phyloP scores from a whole-genome alignment of 768 basidiomycete genomes.

The Naganishia vaughanmartiniae region DNA sequence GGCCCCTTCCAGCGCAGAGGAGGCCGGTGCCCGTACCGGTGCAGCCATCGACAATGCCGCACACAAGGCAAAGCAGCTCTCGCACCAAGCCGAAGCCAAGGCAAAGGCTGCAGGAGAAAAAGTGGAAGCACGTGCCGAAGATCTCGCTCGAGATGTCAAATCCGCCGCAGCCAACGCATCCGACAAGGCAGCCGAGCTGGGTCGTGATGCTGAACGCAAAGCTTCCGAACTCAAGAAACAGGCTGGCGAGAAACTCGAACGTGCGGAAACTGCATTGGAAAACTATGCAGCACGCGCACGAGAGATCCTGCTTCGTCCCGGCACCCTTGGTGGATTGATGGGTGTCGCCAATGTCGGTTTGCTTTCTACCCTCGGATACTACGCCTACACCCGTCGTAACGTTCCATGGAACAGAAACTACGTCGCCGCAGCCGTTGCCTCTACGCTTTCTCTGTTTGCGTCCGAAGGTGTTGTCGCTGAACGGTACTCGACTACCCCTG shows the following conservation, averaged over 20 bases:
- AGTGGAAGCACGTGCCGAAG: conserved; percentile 55
- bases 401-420: conserved; percentile 53
- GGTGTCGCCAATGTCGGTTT: conserved; percentile 77
- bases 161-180: conserved; percentile 41
- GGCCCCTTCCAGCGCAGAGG: conserved; percentile 28
- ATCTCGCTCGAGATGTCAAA: conserved; percentile 61
- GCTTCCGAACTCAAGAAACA: conserved; percentile 29
- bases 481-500: conserved; percentile 61
- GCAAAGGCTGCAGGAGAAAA: conserved; percentile 51
- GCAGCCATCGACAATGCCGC: conserved; percentile 35
- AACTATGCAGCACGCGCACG: conserved; percentile 57
- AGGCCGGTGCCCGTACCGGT: conserved; percentile 25
- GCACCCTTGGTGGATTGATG: conserved; percentile 68
- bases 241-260: conserved; percentile 36
- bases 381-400: conserved; percentile 63
- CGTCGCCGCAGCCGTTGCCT: conserved; percentile 46
- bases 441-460: conserved; percentile 47
- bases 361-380: conserved; percentile 62
- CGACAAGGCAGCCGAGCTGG: conserved; percentile 54
- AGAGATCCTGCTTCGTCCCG: conserved; percentile 63
- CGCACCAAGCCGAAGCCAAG: conserved; percentile 29
- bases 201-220: conserved; percentile 28
- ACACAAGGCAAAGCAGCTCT: conserved; percentile 39
- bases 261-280: conserved; percentile 43
- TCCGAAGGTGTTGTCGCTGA: conserved; percentile 60